Conservation (phyloP, 2,329 filamentous ascomycete genomes). For the Penicillium psychrosexuale region DNA sequence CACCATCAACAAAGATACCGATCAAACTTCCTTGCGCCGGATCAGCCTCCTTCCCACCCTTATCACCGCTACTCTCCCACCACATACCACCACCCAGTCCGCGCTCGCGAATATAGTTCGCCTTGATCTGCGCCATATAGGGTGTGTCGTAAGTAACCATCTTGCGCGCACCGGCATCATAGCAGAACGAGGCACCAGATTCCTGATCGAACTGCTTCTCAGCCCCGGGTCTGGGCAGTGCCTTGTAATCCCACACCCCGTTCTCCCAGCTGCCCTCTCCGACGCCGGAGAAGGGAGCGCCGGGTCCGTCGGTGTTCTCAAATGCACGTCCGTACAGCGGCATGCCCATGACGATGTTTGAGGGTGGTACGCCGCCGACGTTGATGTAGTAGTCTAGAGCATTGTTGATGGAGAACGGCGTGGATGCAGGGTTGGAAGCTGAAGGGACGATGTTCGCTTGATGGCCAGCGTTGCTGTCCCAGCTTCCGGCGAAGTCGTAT, state of each 20-base stretch:
- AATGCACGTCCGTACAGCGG: slow-evolving; percentile 92
- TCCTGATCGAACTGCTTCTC: slow-evolving; percentile 62
- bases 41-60: slow-evolving; percentile 48
- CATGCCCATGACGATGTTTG: slow-evolving; percentile 88
- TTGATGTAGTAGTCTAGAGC: slow-evolving; percentile 70
- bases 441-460: slow-evolving; percentile 74
- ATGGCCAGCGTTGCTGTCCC: slow-evolving; percentile 71
- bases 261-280: slow-evolving; percentile 76
- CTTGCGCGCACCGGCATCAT: slow-evolving; percentile 58
- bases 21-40: slow-evolving; percentile 61
- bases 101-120: slow-evolving; percentile 63
- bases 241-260: slow-evolving; percentile 86
- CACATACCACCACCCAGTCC: slow-evolving; percentile 88
- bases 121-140: slow-evolving; percentile 65
- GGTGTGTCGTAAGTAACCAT: slow-evolving; percentile 71
- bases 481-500: slow-evolving; percentile 82
- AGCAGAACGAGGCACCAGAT: slow-evolving; percentile 73
- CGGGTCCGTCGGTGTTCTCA: slow-evolving; percentile 71
- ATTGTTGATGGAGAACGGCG: slow-evolving; percentile 71
- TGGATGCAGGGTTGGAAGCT: slow-evolving; percentile 57
- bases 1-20: slow-evolving; percentile 46
- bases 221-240: slow-evolving; percentile 66
- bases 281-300: slow-evolving; percentile 66
- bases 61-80: slow-evolving; percentile 87
- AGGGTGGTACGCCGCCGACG: slow-evolving; percentile 56